A percentile compares a stretch with the other conserved stretches of the same genome.
Conservation (phyloP, 768 basidiomycete genomes). For the Omphalotus guepiniiformis region DNA sequence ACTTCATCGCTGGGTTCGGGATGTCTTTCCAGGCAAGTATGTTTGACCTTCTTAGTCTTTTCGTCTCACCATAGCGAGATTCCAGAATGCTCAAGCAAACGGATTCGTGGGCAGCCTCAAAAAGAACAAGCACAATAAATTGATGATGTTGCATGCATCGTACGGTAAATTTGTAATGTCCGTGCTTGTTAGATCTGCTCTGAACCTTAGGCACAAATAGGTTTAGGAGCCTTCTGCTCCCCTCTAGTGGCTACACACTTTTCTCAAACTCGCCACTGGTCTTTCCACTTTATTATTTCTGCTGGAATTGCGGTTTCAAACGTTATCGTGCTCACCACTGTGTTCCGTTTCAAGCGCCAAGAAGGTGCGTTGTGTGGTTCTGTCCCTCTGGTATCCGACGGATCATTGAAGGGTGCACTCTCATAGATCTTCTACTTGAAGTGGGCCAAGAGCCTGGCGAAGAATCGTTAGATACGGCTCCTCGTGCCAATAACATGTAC, state of each 20-base stretch:
- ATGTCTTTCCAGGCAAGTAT: constrained; percentile 43
- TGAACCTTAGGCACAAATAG: constrained; percentile 27
- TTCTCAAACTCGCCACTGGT: constrained; percentile 61
- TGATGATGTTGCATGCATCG: constrained; percentile 64
- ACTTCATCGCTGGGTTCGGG: constrained; percentile 39
- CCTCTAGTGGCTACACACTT: constrained; percentile 85
- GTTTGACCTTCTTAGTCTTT: background rate
- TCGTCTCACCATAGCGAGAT: background rate
- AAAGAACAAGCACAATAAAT: constrained; percentile 55
- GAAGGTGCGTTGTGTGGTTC: constrained; percentile 42
- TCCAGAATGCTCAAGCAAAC: constrained; percentile 68
- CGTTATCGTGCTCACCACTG: constrained; percentile 40
- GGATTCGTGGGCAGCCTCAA: constrained; percentile 61
- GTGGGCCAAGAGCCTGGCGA: constrained; percentile 3
- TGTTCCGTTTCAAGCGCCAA: constrained; percentile 69
- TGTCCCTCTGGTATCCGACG: background rate
- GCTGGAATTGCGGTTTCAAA: constrained; percentile 63
- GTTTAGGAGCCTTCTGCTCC: constrained; percentile 59
- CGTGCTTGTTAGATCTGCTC: background rate
- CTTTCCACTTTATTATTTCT: constrained; percentile 72
- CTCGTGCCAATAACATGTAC: constrained; percentile 13
- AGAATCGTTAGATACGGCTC: constrained; percentile 1
- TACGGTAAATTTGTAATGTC: constrained; percentile 40
- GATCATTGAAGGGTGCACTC: background rate
- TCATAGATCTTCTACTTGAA: background rate